A percentile compares a stretch with the other conserved stretches of the same genome.
phyloP scores from a whole-genome alignment of 2,329 filamentous ascomycete genomes.

The Colletotrichum eleusines region DNA sequence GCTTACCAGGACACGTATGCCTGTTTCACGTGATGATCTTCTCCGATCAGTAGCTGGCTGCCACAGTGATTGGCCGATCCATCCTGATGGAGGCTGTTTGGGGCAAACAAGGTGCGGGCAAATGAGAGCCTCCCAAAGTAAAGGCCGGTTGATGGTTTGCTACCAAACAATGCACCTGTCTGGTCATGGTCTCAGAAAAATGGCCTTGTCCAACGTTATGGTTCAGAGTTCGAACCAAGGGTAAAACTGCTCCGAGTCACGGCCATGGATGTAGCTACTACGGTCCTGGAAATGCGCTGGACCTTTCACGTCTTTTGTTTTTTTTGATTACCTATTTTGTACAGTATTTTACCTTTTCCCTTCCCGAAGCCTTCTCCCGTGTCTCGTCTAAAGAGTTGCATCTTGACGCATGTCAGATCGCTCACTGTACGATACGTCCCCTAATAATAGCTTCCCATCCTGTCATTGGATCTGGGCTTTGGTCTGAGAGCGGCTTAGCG shows the following conservation, averaged over 20 bases:
- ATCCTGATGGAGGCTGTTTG: conserved; percentile 4
- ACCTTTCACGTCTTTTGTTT: neutral
- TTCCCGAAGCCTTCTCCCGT: conserved; percentile 29
- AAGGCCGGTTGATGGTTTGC: neutral
- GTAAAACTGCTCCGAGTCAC: neutral
- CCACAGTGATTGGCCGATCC: neutral
- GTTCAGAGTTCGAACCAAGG: conserved; percentile 1
- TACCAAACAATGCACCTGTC: conserved; percentile 5
- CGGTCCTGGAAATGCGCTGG: neutral
- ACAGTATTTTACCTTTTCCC: neutral
- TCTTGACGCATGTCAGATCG: conserved; percentile 33
- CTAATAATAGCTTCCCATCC: conserved; percentile 17
- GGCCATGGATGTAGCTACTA: too few species aligned
- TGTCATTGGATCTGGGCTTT: conserved; percentile 3
- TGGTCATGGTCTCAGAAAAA: neutral
- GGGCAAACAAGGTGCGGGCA: neutral
- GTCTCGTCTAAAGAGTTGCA: conserved; percentile 32
- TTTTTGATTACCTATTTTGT: neutral
- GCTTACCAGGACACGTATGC: too few species aligned
- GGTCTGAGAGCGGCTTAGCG: conserved; percentile 29
- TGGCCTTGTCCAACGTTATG: neutral
- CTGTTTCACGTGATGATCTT: neutral
- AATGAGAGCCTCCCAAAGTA: neutral
- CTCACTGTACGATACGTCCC: neutral
- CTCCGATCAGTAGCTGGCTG: neutral